Evolutionary conservation across 768 basidiomycete species (phyloP).

Genomic region (Postia placenta): DNA sequence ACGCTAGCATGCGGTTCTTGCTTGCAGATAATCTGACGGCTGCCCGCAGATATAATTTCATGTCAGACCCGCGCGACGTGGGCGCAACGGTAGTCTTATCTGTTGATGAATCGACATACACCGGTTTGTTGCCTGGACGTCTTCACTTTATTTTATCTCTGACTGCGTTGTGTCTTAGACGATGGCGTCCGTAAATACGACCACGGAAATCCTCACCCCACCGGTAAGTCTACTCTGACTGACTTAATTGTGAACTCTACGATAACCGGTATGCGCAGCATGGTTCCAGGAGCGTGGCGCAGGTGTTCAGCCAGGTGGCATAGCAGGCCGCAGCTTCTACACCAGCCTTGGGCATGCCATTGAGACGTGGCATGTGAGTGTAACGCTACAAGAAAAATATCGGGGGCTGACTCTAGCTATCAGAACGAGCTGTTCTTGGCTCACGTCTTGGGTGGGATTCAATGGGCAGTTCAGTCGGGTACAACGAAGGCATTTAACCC

Average conservation of each 20-base stretch:
- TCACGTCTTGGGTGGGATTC: conserved; percentile 72
- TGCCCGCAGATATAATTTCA: conserved; percentile 37
- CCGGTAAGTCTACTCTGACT: conserved; percentile 38
- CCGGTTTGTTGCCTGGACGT: conserved; percentile 20
- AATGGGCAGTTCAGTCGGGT: conserved; percentile 64
- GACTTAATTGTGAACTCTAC: neutral
- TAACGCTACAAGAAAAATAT: too few species aligned
- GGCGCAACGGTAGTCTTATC: conserved; percentile 41
- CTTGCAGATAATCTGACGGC: conserved; percentile 7
- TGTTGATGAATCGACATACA: conserved; percentile 39
- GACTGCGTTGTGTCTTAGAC: conserved; percentile 27
- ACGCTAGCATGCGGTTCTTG: conserved; percentile 6
- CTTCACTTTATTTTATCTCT: too few species aligned
- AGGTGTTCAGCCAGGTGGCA: conserved; percentile 44
- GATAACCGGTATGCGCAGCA: conserved; percentile 34
- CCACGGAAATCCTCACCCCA: conserved; percentile 74
- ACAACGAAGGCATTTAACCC: conserved; percentile 66
- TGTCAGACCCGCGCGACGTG: conserved; percentile 37
- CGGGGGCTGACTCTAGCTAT: too few species aligned
- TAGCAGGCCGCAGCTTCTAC: conserved; percentile 76
- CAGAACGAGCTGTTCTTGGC: conserved; percentile 63
- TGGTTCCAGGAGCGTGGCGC: conserved; percentile 81
- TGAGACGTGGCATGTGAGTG: conserved; percentile 67
- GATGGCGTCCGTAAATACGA: conserved; percentile 44
- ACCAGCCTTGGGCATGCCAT: conserved; percentile 76